Evolutionary conservation across 441 rosid genomes (phyloP).

Genomic region (Jatropha podagrica): DNA sequence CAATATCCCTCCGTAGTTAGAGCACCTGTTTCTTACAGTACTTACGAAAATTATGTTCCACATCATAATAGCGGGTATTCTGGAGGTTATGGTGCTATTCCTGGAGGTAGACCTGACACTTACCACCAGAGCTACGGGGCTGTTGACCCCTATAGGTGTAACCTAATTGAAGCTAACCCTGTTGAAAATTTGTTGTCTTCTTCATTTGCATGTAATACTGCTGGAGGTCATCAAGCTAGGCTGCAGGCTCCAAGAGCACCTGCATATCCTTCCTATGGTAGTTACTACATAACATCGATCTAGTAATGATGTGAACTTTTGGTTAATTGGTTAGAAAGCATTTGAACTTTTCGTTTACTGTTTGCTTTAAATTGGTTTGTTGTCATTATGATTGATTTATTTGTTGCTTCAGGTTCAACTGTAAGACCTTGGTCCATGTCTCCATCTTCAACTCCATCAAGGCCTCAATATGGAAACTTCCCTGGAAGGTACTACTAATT

Average conservation of each 20-base stretch:
- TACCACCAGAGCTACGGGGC: conserved; percentile 20
- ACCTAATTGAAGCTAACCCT: background rate
- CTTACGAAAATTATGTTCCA: conserved; percentile 5
- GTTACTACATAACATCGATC: background rate
- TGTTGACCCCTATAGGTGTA: conserved; percentile 2
- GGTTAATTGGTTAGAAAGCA: too few species aligned
- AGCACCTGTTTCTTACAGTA: conserved; percentile 9
- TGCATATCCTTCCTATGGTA: conserved; percentile 19
- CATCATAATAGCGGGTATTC: background rate
- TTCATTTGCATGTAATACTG: background rate
- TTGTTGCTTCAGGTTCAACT: conserved; percentile 20
- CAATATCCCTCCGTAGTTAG: conserved; percentile 17
- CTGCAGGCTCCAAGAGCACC: conserved; percentile 11
- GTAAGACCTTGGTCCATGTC: background rate
- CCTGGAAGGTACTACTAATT: conserved; percentile 12
- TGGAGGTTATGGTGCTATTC: conserved; percentile 6
- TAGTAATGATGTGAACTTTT: too few species aligned
- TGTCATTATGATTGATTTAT: conserved; percentile 3
- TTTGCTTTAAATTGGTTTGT: background rate
- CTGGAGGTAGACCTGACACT: conserved; percentile 12
- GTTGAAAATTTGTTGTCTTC: conserved; percentile 2
- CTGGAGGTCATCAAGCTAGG: conserved; percentile 8
- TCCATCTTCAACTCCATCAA: background rate
- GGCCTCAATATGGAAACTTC: conserved; percentile 7
- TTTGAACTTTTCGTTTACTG: background rate